phyloP scores from a whole-genome alignment of 2,329 filamentous ascomycete species.

The Diplocarpon rosae region DNA sequence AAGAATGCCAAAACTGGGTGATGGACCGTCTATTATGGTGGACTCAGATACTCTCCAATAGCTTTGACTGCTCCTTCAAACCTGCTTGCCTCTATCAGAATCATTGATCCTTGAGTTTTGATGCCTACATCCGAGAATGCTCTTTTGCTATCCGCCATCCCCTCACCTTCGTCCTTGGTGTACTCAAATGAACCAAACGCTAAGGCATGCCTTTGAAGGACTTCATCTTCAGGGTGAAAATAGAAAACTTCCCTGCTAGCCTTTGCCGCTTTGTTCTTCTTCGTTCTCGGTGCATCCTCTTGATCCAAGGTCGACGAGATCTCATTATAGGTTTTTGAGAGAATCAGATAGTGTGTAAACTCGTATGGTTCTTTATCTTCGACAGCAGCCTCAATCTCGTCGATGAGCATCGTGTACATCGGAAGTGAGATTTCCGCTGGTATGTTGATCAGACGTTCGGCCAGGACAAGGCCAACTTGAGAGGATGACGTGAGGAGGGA shows the following conservation, averaged over 20 bases:
- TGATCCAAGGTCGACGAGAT: conserved; percentile 69
- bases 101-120: conserved; percentile 71
- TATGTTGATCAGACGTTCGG: conserved; percentile 92
- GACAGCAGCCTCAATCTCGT: conserved; percentile 81
- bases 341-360: conserved; percentile 84
- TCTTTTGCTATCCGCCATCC: conserved; percentile 79
- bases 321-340: conserved; percentile 89
- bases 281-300: conserved; percentile 48
- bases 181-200: conserved; percentile 65
- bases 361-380: conserved; percentile 86
- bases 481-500: conserved; percentile 45
- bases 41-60: conserved; percentile 61
- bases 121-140: conserved; percentile 92
- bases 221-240: conserved; percentile 94
- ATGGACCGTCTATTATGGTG: conserved; percentile 31
- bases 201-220: conserved; percentile 64
- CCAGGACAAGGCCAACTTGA: conserved; percentile 76
- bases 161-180: conserved; percentile 65
- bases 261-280: conserved; percentile 57
- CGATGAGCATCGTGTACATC: conserved; percentile 86
- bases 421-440: conserved; percentile 87
- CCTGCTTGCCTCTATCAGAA: conserved; percentile 71
- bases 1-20: conserved; percentile 11
- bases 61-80: conserved; percentile 68
- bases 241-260: conserved; percentile 59